These are phyloP conservation scores for Larix kaempferi DNA, from an alignment of 75 land plant genomes.

Conservation along the genomic window DNA sequence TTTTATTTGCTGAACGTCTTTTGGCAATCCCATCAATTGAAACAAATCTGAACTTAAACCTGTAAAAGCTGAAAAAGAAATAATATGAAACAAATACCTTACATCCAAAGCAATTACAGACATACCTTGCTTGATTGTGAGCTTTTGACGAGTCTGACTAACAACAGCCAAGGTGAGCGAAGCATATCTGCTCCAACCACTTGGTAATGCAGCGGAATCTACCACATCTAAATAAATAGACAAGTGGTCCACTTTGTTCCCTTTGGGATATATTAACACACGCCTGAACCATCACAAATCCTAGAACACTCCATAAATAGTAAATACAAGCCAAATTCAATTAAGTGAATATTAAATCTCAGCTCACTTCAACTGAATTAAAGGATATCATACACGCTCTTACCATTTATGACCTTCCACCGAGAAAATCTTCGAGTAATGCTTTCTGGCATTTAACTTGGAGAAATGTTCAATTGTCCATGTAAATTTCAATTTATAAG, in stretches of 20 bases:
- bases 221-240: slow-evolving; percentile 76
- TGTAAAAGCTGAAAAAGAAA: too few relatives aligned
- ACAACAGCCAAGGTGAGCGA: slow-evolving; percentile 61
- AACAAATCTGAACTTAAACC: too few relatives aligned
- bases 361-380: background rate
- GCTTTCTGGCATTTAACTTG: slow-evolving; percentile 34
- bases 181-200: slow-evolving; percentile 73
- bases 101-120: too few relatives aligned
- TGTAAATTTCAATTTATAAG: slow-evolving; percentile 26
- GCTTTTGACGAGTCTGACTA: slow-evolving; percentile 55
- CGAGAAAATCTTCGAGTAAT: slow-evolving; percentile 37
- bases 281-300: slow-evolving; percentile 35
- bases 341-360: background rate
- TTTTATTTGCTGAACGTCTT: too few relatives aligned
- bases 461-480: slow-evolving; percentile 41
- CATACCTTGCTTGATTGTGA: slow-evolving; percentile 59
- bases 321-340: too few relatives aligned
- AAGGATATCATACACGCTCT: background rate
- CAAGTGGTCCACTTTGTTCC: slow-evolving; percentile 63
- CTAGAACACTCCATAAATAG: too few relatives aligned
- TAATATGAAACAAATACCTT: too few relatives aligned
- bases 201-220: slow-evolving; percentile 53
- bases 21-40: too few relatives aligned
- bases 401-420: slow-evolving; percentile 49
- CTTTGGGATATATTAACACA: slow-evolving; percentile 59